These are phyloP conservation scores for Eutrema heterophyllum DNA, from an alignment of 345 rosid genomes.

Conservation along the genomic window DNA sequence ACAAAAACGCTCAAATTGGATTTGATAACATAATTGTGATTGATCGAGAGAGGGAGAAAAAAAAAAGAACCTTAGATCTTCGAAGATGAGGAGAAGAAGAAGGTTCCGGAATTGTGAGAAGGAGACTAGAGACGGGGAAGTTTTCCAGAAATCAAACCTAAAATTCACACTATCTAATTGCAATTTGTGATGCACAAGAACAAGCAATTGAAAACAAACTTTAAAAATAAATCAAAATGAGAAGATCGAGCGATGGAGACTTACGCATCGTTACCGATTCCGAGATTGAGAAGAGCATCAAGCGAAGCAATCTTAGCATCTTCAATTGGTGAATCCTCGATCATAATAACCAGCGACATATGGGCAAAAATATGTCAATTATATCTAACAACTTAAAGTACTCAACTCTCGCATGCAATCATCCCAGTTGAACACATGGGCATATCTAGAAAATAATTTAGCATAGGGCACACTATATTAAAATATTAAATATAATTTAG, in stretches of 20 bases:
- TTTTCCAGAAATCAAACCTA: not conserved
- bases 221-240: not conserved
- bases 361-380: too few species aligned
- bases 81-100: not conserved
- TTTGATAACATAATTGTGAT: not conserved
- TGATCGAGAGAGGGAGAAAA: not conserved
- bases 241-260: slow-evolving; percentile 13
- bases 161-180: not conserved
- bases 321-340: slow-evolving; percentile 36
- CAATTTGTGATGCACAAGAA: not conserved
- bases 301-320: slow-evolving; percentile 59
- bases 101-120: not conserved
- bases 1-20: not conserved
- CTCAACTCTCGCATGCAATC: too few species aligned
- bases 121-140: not conserved
- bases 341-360: slow-evolving; percentile 79
- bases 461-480: too few species aligned
- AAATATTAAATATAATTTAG: too few species aligned
- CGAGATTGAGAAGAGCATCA: slow-evolving; percentile 84
- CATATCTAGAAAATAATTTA: too few species aligned
- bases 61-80: not conserved
- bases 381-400: too few species aligned
- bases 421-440: too few species aligned
- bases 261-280: slow-evolving; percentile 82
- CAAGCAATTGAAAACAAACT: slow-evolving; percentile 9